Evolutionary conservation across 2,329 filamentous ascomycete species (phyloP), one percentile per base, ranked within the genome.

Genomic region (Plenodomus biglobosus): DNA sequence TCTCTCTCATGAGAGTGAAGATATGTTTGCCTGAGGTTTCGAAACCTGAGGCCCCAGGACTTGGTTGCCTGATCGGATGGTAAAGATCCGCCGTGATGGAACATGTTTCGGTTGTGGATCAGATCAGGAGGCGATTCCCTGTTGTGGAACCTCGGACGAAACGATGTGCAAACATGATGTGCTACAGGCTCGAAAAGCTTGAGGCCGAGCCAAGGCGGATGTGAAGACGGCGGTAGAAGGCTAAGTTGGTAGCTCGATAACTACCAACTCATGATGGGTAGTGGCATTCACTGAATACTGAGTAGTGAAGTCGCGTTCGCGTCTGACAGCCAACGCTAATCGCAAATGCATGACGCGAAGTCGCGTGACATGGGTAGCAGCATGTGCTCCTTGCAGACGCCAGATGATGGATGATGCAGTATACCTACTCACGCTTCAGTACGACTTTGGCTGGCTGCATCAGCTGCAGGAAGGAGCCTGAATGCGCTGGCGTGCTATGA

Each of bases 11-110:
- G 3, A 32, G 27, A 43, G 19, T 21, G 18, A 43, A 35, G 13
- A 43, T 15, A 18, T 40, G 40, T 52, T 41, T 46, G 52, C 48
- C 47, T 53, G 32, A 49, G 44, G 55, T 61, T 59, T 57, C 50
- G 46, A 61, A 59, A 59, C 56, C 56, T 55, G 24, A 58, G 52
- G 43, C 57, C 40, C 30, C 27, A 52, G 54, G 32, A 47, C 35
- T 16, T 40, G 47, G 40, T 38, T 48, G 40, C 44, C 32, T 51
- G 40, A 38, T 45, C n/a, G 38, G 44, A 41, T 44, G 22, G 17
- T 20, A 18, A n/a, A 7, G 16, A 10, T 21, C 42, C 46, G 43
- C 21, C 30, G n/a, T 30, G 6, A 21, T 44, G 40, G 21, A 24
- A 34, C 24, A 20, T 50, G 46, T 50, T 45, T 53, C 35, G 39